phyloP scores from a whole-genome alignment of 306 rosid species.

The Cucumis hystrix region DNA sequence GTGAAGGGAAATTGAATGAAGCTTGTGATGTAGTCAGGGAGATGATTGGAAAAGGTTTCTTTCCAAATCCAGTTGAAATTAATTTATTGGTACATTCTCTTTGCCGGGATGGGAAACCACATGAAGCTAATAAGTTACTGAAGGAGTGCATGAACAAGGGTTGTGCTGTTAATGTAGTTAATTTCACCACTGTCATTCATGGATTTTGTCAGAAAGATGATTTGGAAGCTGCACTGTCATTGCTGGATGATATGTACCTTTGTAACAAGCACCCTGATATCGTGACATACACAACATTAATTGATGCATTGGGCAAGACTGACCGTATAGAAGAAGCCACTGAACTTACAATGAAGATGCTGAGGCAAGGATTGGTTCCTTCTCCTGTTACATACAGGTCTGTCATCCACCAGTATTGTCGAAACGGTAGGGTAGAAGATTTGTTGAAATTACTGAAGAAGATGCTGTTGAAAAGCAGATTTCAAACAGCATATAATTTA shows the following conservation, averaged over 20 bases:
- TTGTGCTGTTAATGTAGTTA: slow-evolving; percentile 68
- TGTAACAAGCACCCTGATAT: slow-evolving; percentile 74
- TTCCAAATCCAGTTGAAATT: slow-evolving; percentile 70
- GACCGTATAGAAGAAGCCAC: slow-evolving; percentile 67
- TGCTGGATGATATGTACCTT: slow-evolving; percentile 82
- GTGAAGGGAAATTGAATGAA: slow-evolving; percentile 68
- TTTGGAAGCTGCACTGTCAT: slow-evolving; percentile 58
- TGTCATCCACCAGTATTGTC: slow-evolving; percentile 65
- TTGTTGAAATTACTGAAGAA: slow-evolving; percentile 50
- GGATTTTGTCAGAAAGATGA: slow-evolving; percentile 69
- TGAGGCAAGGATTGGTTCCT: slow-evolving; percentile 56
- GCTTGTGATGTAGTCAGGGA: slow-evolving; percentile 57
- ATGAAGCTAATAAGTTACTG: slow-evolving; percentile 57
- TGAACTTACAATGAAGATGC: slow-evolving; percentile 50
- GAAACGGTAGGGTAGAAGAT: slow-evolving; percentile 49
- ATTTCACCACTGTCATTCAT: slow-evolving; percentile 70
- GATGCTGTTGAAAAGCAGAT: slow-evolving; percentile 47
- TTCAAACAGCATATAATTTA: slow-evolving; percentile 50
- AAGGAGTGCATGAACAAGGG: slow-evolving; percentile 66
- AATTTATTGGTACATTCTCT: slow-evolving; percentile 61
- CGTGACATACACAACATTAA: slow-evolving; percentile 60
- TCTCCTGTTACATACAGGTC: slow-evolving; percentile 76
- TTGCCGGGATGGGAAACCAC: slow-evolving; percentile 41
- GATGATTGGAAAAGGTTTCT: slow-evolving; percentile 58
- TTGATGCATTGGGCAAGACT: slow-evolving; percentile 60